Conservation (phyloP, 768 basidiomycete species). For the Auriscalpium vulgare region DNA sequence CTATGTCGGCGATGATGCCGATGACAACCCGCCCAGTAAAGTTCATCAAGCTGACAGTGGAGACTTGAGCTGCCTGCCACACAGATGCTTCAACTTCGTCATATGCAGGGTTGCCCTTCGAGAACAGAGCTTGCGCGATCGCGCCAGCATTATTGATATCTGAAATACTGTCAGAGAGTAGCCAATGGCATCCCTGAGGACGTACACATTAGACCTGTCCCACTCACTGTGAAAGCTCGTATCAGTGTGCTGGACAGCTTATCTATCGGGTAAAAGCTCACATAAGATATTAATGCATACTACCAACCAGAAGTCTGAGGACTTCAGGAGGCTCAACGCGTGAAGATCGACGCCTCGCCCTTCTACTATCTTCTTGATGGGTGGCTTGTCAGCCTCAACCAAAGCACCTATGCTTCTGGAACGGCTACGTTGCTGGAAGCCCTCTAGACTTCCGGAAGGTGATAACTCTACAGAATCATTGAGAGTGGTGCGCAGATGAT, state of each 20-base stretch:
- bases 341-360: constrained; percentile 39
- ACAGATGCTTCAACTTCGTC: constrained; percentile 59
- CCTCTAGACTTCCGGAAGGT: neutral
- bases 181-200: neutral
- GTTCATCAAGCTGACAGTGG: constrained; percentile 73
- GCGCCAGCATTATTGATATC: constrained; percentile 87
- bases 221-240: constrained; percentile 40
- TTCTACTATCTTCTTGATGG: constrained; percentile 5
- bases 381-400: neutral
- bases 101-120: constrained; percentile 50
- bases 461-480: constrained; percentile 5
- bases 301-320: constrained; percentile 58
- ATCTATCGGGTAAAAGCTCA: constrained; percentile 26
- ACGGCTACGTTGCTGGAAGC: neutral
- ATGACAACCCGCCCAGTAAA: constrained; percentile 71
- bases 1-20: constrained; percentile 63
- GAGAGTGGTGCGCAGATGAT: neutral
- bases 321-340: constrained; percentile 42
- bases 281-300: constrained; percentile 47
- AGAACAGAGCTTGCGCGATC: constrained; percentile 62
- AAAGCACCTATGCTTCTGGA: neutral
- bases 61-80: constrained; percentile 83
- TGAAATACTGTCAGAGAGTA: constrained; percentile 19
- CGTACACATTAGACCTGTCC: constrained; percentile 72
- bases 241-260: neutral